Conservation (phyloP, 768 basidiomycete species). For the Auricularia sp. region DNA sequence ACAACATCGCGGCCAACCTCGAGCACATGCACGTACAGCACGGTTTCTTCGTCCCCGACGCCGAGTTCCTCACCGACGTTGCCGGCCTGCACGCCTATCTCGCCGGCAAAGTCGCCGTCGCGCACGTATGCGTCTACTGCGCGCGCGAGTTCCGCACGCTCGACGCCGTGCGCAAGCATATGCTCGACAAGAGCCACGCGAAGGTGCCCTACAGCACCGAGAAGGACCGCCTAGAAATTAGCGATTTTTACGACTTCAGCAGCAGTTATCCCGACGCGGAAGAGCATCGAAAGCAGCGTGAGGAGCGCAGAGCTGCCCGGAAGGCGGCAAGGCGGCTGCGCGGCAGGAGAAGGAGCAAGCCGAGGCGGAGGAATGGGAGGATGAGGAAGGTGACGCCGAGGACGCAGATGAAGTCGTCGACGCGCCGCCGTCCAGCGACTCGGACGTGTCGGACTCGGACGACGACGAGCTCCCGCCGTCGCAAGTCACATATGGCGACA, state of each 20-base stretch:
- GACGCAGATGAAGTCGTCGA: constrained; percentile 33
- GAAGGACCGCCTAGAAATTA: constrained; percentile 71
- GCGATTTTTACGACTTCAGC: constrained; percentile 90
- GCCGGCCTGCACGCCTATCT: constrained; percentile 76
- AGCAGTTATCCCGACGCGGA: constrained; percentile 58
- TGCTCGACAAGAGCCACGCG: constrained; percentile 94
- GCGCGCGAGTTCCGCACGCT: constrained; percentile 74
- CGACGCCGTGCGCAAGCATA: constrained; percentile 88
- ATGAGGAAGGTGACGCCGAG: constrained; percentile 21
- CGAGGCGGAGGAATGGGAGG: constrained; percentile 28
- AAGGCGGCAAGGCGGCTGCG: constrained; percentile 7
- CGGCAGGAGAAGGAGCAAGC: constrained; percentile 7
- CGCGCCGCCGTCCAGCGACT: constrained; percentile 9
- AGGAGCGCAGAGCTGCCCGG: constrained; percentile 4
- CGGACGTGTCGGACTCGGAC: constrained; percentile 21
- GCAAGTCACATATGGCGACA: constrained; percentile 68
- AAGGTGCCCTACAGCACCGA: constrained; percentile 87
- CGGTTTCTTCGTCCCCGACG: constrained; percentile 94
- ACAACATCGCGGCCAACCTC: constrained; percentile 55
- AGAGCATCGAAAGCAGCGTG: constrained; percentile 15
- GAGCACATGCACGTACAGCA: constrained; percentile 81
- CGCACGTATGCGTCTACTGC: constrained; percentile 88
- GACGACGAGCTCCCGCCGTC: constrained; percentile 37
- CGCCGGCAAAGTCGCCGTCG: constrained; percentile 88
- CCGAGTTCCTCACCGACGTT: constrained; percentile 79